Evolutionary conservation across 2,329 filamentous ascomycete species (phyloP), one percentile per base, ranked within the genome.

Genomic region (Penicillium olsonii): DNA sequence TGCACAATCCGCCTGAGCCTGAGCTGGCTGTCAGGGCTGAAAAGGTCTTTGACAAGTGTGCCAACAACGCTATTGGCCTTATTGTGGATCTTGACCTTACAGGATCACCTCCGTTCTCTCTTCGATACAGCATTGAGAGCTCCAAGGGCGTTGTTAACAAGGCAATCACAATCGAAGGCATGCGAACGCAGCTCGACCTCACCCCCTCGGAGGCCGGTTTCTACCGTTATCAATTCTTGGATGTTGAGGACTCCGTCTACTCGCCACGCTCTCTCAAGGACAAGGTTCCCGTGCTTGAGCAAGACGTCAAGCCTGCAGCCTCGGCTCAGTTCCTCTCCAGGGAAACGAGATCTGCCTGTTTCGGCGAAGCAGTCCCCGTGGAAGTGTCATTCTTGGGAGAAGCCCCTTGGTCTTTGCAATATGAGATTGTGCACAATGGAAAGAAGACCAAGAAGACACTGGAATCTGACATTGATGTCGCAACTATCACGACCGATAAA

Each of bases 41-140:
- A 60, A 87, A 91, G 54, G 91, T 99, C 37, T 88, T 90, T 44
- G 94, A 99, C 70, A 95, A 95, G 67, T 99, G 94, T 68, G 92
- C 92, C 29, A 91, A 92, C 40, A 96, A 91, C 64, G 90, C 94
- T 0, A 89, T 99, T 54, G 94, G 94, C 34, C 80, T 99, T 46
- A 83, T 87, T 10, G 89, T 99, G 35, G 88, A 94, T 63, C 75
- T 99, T 42, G 91, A 97, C 66, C 79, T 99, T 33, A 87, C 92
- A 22, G 94, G 94, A 53, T 95, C 91, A 0, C 92, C 95, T 38
- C 92, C 92, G 1, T 99, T 99, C 72, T 77, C 79, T n/a, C 78
- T 99, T 38, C 77, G 79, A 18, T 99, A 96, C 68, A 85, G 85
- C 37, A 80, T 91, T 48, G 80, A 84, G 48, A 84, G 82, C 49